These are phyloP conservation scores for Cenchrus americanus DNA, from an alignment of 176 grass and related monocot genomes.

Conservation along the genomic window DNA sequence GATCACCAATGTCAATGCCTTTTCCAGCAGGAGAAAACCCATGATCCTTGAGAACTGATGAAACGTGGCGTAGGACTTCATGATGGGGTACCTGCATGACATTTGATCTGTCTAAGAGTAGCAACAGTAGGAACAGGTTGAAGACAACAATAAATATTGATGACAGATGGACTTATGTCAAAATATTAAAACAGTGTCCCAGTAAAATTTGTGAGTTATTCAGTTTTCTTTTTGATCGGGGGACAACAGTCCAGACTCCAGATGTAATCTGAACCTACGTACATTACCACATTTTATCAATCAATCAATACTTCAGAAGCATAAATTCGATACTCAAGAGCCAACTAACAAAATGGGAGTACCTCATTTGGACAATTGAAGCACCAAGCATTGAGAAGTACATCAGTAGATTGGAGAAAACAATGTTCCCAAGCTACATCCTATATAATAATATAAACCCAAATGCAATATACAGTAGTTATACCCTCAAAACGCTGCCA, in stretches of 20 bases:
- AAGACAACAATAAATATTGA: not conserved
- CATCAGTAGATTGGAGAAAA: not conserved
- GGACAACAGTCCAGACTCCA: not conserved
- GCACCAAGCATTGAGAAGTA: too few relatives aligned
- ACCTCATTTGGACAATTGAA: too few relatives aligned
- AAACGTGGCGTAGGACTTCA: conserved; percentile 21
- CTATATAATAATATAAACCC: not conserved
- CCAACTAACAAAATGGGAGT: not conserved
- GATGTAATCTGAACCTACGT: not conserved
- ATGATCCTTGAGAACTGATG: conserved; percentile 27
- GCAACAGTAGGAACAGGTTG: not conserved
- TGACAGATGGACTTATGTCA: not conserved
- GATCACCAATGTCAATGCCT: not conserved
- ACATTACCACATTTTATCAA: not conserved
- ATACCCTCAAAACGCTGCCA: too few relatives aligned
- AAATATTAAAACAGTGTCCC: too few relatives aligned
- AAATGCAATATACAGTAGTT: too few relatives aligned
- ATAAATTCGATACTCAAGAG: not conserved
- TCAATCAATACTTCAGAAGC: not conserved
- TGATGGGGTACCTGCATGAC: conserved; percentile 24
- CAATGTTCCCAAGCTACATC: not conserved
- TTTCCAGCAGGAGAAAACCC: conserved; percentile 2
- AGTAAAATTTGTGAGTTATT: too few relatives aligned
- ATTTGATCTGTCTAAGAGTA: not conserved
- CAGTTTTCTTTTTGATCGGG: too few relatives aligned